Conservation (phyloP, 1,284 basidiomycete species). For the Kalmanozyma brasiliensis region DNA sequence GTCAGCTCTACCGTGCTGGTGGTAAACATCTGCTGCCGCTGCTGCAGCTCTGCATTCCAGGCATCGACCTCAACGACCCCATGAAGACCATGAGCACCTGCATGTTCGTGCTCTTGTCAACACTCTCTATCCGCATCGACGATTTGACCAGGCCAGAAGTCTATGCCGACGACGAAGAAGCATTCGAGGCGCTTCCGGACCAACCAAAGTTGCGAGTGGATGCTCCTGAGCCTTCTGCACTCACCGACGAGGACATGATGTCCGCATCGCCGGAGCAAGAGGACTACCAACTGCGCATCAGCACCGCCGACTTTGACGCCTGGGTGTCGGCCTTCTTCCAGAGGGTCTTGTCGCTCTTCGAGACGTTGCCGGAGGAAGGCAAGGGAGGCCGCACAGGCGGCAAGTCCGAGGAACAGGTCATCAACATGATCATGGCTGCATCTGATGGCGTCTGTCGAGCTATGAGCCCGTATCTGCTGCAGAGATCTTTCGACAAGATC, state of each 20-base stretch:
- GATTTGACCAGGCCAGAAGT: slow-evolving; percentile 73
- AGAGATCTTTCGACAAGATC: slow-evolving; percentile 84
- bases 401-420: slow-evolving; percentile 83
- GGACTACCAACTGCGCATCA: slow-evolving; percentile 72
- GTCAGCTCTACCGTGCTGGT: slow-evolving; percentile 80
- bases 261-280: slow-evolving; percentile 68
- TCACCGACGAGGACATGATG: slow-evolving; percentile 11
- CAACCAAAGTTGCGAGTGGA: slow-evolving; percentile 50
- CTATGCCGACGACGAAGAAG: slow-evolving; percentile 45
- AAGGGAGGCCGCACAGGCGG: slow-evolving; percentile 78
- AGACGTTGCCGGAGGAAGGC: slow-evolving; percentile 93
- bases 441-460: slow-evolving; percentile 87
- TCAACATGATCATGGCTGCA: slow-evolving; percentile 83
- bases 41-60: slow-evolving; percentile 88
- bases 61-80: slow-evolving; percentile 94
- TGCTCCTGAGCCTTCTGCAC: neutral
- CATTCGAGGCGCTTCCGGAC: slow-evolving; percentile 17
- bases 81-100: slow-evolving; percentile 83
- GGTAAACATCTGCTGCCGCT: slow-evolving; percentile 89
- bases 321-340: slow-evolving; percentile 91
- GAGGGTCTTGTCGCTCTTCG: slow-evolving; percentile 85
- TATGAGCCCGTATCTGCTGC: slow-evolving; percentile 86
- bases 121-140: slow-evolving; percentile 84
- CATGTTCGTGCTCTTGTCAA: slow-evolving; percentile 80
- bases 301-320: slow-evolving; percentile 80